Conservation (phyloP, 495 filamentous ascomycete genomes). For the Aspergillus campestris region DNA sequence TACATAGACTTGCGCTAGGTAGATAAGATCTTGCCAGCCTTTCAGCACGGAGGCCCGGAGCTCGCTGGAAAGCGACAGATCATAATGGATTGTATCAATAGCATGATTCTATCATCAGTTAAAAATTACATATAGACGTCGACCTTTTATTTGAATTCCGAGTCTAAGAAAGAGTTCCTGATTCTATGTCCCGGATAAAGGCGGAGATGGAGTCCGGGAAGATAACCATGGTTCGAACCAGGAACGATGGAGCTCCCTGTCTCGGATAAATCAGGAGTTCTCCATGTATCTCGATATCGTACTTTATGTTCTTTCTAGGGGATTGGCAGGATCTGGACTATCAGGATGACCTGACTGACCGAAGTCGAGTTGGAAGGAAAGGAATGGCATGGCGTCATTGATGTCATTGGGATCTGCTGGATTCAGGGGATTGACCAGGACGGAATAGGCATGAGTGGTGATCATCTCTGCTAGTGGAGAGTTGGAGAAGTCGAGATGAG, state of each 20-base stretch:
- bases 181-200: too few relatives aligned
- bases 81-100: neutral
- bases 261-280: neutral
- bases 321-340: neutral
- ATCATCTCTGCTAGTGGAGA: neutral
- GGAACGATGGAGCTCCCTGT: neutral
- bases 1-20: conserved; percentile 12
- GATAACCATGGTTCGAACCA: neutral
- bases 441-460: too few relatives aligned
- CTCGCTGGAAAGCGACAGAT: conserved; percentile 12
- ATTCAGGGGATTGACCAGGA: too few relatives aligned
- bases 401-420: too few relatives aligned
- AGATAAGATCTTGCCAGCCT: conserved; percentile 4
- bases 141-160: too few relatives aligned
- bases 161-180: too few relatives aligned
- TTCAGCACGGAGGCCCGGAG: conserved; percentile 15
- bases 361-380: too few relatives aligned
- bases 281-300: too few relatives aligned
- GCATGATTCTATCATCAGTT: neutral
- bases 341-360: too few relatives aligned
- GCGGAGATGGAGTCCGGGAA: neutral
- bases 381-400: neutral
- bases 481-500: too few relatives aligned
- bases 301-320: too few relatives aligned
- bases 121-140: neutral